These are phyloP conservation scores for Dictyophora rubrovolvata DNA, from an alignment of 768 basidiomycete genomes.

Conservation along the genomic window DNA sequence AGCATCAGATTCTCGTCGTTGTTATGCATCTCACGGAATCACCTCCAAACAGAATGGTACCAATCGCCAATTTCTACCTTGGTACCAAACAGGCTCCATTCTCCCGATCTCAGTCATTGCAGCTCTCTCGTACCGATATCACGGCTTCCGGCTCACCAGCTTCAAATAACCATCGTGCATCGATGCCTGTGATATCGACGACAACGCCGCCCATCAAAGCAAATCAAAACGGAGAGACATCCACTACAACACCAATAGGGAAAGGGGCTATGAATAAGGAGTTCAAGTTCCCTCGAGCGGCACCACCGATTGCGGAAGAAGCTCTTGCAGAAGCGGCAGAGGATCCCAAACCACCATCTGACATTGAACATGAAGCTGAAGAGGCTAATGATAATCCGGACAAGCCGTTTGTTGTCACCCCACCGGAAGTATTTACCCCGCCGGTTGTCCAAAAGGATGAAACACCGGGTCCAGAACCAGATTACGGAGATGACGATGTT, in stretches of 20 bases:
- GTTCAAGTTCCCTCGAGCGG: slow-evolving; percentile 55
- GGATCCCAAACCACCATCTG: not conserved
- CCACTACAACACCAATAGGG: slow-evolving; percentile 20
- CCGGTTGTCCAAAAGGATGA: slow-evolving; percentile 70
- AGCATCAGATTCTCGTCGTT: not conserved
- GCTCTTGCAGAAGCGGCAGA: slow-evolving; percentile 13
- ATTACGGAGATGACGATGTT: slow-evolving; percentile 61
- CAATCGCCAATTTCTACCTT: slow-evolving; percentile 76
- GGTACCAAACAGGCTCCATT: slow-evolving; percentile 44
- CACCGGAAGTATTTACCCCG: slow-evolving; percentile 63
- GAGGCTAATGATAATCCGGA: not conserved
- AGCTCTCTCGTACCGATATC: slow-evolving; percentile 44
- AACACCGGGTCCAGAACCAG: slow-evolving; percentile 27
- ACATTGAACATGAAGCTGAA: not conserved
- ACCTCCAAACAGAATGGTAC: slow-evolving; percentile 60
- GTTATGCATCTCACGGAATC: not conserved
- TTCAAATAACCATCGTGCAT: slow-evolving; percentile 44
- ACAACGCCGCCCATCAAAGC: slow-evolving; percentile 32
- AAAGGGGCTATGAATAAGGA: slow-evolving; percentile 71
- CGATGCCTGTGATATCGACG: slow-evolving; percentile 40
- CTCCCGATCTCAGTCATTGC: slow-evolving; percentile 66
- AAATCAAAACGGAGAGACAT: slow-evolving; percentile 26
- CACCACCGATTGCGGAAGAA: slow-evolving; percentile 16
- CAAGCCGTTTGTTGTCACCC: not conserved
- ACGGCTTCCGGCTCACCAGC: slow-evolving; percentile 21